Conservation (phyloP, 306 rosid genomes). For the Fragaria vesca region DNA sequence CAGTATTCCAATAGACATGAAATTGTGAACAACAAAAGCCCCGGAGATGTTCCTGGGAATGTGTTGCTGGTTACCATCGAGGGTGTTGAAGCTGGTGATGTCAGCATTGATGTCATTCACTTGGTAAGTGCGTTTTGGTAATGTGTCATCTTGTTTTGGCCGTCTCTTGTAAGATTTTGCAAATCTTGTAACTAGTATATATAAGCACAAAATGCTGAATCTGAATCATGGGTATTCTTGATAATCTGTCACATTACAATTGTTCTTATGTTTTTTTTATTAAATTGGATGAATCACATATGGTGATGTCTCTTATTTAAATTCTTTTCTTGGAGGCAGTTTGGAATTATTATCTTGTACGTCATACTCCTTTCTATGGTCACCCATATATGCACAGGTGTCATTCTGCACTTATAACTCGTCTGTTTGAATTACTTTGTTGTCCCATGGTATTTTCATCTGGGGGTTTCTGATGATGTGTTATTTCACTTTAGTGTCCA, state of each 20-base stretch:
- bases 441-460: conserved; percentile 30
- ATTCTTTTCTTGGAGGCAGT: conserved; percentile 83
- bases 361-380: conserved; percentile 76
- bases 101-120: conserved; percentile 91
- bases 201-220: not conserved
- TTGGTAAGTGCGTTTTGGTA: conserved; percentile 51
- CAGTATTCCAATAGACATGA: conserved; percentile 93
- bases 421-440: conserved; percentile 46
- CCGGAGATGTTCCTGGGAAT: conserved; percentile 93
- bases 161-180: conserved; percentile 6
- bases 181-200: not conserved
- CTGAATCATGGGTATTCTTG: not conserved
- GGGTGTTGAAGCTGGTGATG: conserved; percentile 94
- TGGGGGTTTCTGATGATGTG: conserved; percentile 28
- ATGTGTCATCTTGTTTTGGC: conserved; percentile 8
- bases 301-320: conserved; percentile 72
- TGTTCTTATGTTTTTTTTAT: conserved; percentile 24
- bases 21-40: conserved; percentile 91
- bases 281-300: conserved; percentile 60
- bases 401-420: conserved; percentile 82
- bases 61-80: conserved; percentile 87
- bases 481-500: conserved; percentile 8
- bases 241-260: not conserved
- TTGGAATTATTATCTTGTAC: conserved; percentile 83
- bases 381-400: conserved; percentile 84